These are phyloP conservation scores for Solanum boliviense DNA, from an alignment of 257 asterid genomes.

Conservation along the genomic window DNA sequence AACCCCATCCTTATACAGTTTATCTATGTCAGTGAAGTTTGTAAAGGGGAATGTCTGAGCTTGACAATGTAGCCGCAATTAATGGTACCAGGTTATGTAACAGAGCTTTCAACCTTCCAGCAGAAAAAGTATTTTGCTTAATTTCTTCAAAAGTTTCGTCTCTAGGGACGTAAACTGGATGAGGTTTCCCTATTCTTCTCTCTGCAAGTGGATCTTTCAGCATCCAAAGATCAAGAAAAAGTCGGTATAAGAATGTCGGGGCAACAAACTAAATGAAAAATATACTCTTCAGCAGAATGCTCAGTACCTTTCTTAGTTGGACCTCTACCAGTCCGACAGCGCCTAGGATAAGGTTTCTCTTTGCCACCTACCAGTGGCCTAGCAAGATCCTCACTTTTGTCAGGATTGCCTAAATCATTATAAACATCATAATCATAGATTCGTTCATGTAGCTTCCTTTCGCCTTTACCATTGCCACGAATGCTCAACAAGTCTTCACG, in stretches of 20 bases:
- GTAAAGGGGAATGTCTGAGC: conserved; percentile 71
- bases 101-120: conserved; percentile 74
- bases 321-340: conserved; percentile 79
- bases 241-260: neutral
- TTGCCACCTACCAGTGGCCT: conserved; percentile 54
- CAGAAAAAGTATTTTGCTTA: conserved; percentile 66
- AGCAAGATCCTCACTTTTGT: conserved; percentile 42
- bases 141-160: conserved; percentile 87
- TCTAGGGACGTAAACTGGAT: conserved; percentile 81
- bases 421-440: conserved; percentile 73
- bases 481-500: conserved; percentile 49
- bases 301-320: conserved; percentile 44
- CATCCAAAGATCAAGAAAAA: neutral
- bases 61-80: conserved; percentile 50
- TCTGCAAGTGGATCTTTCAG: conserved; percentile 49
- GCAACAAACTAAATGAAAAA: neutral
- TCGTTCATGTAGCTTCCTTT: conserved; percentile 68
- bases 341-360: conserved; percentile 86
- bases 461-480: conserved; percentile 61
- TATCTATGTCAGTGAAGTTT: conserved; percentile 66
- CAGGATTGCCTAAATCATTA: conserved; percentile 86
- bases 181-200: conserved; percentile 71
- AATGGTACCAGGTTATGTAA: conserved; percentile 78
- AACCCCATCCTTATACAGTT: conserved; percentile 50
- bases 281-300: neutral